Evolutionary conservation across 495 filamentous ascomycete genomes (phyloP), one percentile per base, ranked within the genome.

Genomic region (Chaetomium cochliodes): DNA sequence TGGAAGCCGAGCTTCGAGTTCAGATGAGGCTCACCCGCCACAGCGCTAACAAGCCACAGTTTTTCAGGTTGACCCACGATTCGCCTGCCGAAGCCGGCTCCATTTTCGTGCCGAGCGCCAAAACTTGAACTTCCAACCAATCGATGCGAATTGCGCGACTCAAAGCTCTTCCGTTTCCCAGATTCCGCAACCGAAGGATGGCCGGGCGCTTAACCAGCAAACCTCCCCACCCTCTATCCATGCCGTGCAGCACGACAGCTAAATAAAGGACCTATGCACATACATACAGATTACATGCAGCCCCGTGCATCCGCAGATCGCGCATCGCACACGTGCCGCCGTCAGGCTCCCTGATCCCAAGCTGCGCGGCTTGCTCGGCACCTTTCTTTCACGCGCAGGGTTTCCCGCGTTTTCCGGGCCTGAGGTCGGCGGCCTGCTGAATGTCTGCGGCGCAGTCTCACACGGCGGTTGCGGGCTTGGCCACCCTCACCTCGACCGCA

Each of bases 161-260:
- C 51, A 13, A 30, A 20, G 12, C 51, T 28, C 51, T 22, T 22
- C 22, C 50, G 25, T 13, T 28, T 33, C 18, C 51, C 51, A n/a
- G 25, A 25, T 22, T 5, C n/a, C 53, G 15, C 28, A n/a, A 41
- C 33, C 30, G n/a, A 13, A 37, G 8, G 5, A 41, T 23, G 53
- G 33, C 18, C 53, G 30, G 53, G 53, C 53, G 53, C 53, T 56
- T 56, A 56, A 56, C 8, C 53, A 22, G 33, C 26, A 53, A 53
- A 30, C 2, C 26, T 25, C 49, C 11, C 16, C 8, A 16, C 25
- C 25, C 25, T 16, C 50, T 6, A 12, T 30, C 26, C 26, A 54
- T 33, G 41, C 41, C 13, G 11, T 56, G 53, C 51, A 53, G 51
- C 26, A 0, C 51, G 13, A 23, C 12, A 33, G 18, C 51, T 53